Evolutionary conservation across 1,284 basidiomycete genomes (phyloP), one percentile per base, ranked within the genome.

Genomic region (Malassezia sp.): DNA sequence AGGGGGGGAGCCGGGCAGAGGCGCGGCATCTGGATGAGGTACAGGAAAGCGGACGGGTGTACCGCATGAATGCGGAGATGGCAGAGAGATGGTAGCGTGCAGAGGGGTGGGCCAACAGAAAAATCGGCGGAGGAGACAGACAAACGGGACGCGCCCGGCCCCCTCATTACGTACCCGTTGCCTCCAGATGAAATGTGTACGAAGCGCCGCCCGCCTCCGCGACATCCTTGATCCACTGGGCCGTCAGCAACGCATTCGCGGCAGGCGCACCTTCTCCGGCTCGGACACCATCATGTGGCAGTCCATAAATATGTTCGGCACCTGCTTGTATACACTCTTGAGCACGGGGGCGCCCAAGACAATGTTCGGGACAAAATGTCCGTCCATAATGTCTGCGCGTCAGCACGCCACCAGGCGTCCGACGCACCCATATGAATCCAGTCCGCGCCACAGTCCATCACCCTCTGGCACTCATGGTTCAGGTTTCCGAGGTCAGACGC

Each of bases 251-350:
- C 12, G 17, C 1, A 10, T 4, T 29, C 44, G 20, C 27, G n/a
- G n/a, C n/a, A 11, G 7, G 58, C 73, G 26, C 61, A 85, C 89
- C 77, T 83, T 82, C 61, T 84, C 84, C 2, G 93, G 93, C 53
- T 96, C 77, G 0, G 89, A 74, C 14, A 99, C 93, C 93, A 99
- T 99, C 93, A 97, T 97, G 74, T 99, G 93, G 73, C 90, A 96
- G 73, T 99, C 93, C 91, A 99, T 97, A 74, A 90, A 97, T 59
- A 95, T 91, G 46, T 82, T 84, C 5, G 90, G 89, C 17, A 96
- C 79, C 36, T 82, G 80, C 73, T 90, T 89, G 45, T 79, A 76
- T n/a, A 99, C 83, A 56, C 82, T 86, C 17, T 82, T 76, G 28
- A 97, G 78, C 40, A 97, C 79, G 2, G 91, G 91, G 22, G 89